Evolutionary conservation across 495 filamentous ascomycete genomes (phyloP).

Genomic region (Neurospora sp.): DNA sequence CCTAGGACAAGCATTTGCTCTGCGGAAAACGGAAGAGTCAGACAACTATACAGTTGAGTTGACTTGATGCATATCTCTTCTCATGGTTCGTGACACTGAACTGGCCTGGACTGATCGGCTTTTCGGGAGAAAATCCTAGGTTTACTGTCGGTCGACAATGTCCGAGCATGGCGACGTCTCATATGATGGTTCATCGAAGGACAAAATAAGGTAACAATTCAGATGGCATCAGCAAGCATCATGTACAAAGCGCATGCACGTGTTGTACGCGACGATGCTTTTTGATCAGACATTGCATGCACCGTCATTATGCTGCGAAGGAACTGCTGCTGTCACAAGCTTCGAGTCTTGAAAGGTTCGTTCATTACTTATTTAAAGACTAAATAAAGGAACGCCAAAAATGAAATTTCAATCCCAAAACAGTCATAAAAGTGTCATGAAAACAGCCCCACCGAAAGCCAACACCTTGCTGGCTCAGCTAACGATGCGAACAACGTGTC

Average conservation of each 20-base stretch:
- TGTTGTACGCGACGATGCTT: background rate
- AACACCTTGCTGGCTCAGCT: background rate
- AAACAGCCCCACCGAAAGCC: background rate
- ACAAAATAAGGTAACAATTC: background rate
- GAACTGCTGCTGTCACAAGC: background rate
- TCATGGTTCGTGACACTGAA: background rate
- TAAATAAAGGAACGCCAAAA: background rate
- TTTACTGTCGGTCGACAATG: background rate
- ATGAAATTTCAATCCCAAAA: background rate
- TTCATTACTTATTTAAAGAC: background rate
- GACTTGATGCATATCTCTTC: background rate
- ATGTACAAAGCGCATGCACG: background rate
- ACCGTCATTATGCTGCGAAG: background rate
- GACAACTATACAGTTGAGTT: background rate
- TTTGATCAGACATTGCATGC: background rate
- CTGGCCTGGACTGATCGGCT: background rate
- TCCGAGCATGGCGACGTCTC: background rate
- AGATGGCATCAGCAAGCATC: background rate
- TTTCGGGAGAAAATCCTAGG: background rate
- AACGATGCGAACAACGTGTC: background rate
- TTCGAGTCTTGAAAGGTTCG: background rate
- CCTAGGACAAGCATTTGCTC: background rate
- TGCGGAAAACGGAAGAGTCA: background rate
- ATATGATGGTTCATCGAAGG: background rate
- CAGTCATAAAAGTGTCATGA: background rate